Evolutionary conservation across 805 yeast genomes (phyloP).

Genomic region (Cyberlindnera samutprakarnensis): DNA sequence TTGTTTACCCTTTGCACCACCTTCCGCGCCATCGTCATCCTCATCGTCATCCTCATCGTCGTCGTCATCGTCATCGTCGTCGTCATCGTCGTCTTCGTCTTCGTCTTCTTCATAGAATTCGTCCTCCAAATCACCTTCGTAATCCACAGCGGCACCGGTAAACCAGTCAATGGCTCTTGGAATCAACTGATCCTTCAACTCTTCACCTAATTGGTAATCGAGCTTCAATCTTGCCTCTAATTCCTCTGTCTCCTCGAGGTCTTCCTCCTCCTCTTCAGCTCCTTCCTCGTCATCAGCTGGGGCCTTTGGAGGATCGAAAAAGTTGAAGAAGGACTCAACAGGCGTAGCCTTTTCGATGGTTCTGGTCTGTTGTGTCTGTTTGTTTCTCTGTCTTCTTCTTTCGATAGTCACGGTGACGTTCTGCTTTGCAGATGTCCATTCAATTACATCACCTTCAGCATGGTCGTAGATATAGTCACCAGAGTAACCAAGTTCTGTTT

Average conservation of each 20-base stretch:
- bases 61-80: conserved; percentile 32
- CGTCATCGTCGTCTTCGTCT: conserved; percentile 31
- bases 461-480: conserved; percentile 97
- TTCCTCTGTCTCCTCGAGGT: conserved; percentile 59
- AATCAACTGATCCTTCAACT: conserved; percentile 88
- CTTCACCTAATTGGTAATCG: conserved; percentile 95
- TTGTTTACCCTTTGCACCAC: conserved; percentile 30
- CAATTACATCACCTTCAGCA: conserved; percentile 83
- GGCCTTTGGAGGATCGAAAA: conserved; percentile 89
- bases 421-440: conserved; percentile 73
- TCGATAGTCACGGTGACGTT: conserved; percentile 85
- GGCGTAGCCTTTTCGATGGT: conserved; percentile 92
- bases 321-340: conserved; percentile 91
- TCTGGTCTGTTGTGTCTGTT: conserved; percentile 92
- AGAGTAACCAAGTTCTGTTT: conserved; percentile 85
- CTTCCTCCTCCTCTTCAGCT: conserved; percentile 52
- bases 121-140: conserved; percentile 58
- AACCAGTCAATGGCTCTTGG: conserved; percentile 99
- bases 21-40: conserved; percentile 27
- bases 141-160: conserved; percentile 91
- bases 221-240: conserved; percentile 79
- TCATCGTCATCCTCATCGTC: conserved; percentile 26
- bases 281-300: conserved; percentile 43
- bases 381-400: conserved; percentile 95
- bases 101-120: conserved; percentile 54